phyloP scores from a whole-genome alignment of 495 filamentous ascomycete genomes.

The Tricharina praecox region DNA sequence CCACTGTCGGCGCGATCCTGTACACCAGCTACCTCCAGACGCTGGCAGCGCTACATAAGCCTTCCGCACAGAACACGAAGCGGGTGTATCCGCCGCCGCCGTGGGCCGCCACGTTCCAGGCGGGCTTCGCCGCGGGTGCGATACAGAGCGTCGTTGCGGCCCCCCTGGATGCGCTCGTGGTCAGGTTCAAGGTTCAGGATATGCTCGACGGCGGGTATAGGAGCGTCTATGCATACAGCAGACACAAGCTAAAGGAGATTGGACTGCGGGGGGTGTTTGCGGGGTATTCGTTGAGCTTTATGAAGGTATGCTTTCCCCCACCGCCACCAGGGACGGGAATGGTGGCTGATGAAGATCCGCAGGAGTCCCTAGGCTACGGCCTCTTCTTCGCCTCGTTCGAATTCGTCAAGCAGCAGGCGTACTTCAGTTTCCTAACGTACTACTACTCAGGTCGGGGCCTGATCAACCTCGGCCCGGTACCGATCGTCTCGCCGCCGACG shows the following conservation, averaged over 20 bases:
- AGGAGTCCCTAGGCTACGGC: slow-evolving; percentile 61
- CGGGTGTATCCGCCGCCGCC: slow-evolving; percentile 61
- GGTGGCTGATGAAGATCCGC: background rate
- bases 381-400: slow-evolving; percentile 79
- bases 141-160: slow-evolving; percentile 69
- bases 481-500: slow-evolving; percentile 31
- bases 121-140: slow-evolving; percentile 59
- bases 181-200: slow-evolving; percentile 55
- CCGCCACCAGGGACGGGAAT: background rate
- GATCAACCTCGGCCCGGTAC: slow-evolving; percentile 25
- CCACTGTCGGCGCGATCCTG: slow-evolving; percentile 65
- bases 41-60: slow-evolving; percentile 53
- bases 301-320: slow-evolving; percentile 34
- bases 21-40: slow-evolving; percentile 79
- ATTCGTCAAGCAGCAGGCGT: slow-evolving; percentile 68
- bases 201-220: slow-evolving; percentile 50
- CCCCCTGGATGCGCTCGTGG: slow-evolving; percentile 74
- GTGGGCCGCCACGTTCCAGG: slow-evolving; percentile 47
- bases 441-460: slow-evolving; percentile 44
- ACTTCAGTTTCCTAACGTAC: slow-evolving; percentile 61
- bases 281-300: slow-evolving; percentile 58
- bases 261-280: slow-evolving; percentile 67
- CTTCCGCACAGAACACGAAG: slow-evolving; percentile 48
- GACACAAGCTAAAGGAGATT: slow-evolving; percentile 58
- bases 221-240: slow-evolving; percentile 69